phyloP scores from a whole-genome alignment of 106 monocot genomes.

The Apostasia shenzhenica region DNA sequence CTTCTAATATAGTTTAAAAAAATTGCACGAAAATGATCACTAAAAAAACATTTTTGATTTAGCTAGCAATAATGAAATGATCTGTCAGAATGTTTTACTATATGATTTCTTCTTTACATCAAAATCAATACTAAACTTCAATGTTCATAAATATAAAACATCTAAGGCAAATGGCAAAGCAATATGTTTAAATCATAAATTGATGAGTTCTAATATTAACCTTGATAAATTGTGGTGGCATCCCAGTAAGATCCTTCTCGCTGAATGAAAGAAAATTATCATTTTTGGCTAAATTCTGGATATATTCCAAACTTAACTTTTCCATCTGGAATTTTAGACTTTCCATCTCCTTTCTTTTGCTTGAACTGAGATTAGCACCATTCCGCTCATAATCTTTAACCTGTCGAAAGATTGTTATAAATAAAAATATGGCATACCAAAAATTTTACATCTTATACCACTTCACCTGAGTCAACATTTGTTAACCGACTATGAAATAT shows the following conservation, averaged over 20 bases:
- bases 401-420: constrained; percentile 31
- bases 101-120: too few species aligned
- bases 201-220: constrained; percentile 21
- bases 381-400: constrained; percentile 85
- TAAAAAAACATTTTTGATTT: too few species aligned
- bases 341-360: constrained; percentile 76
- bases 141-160: neutral
- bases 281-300: constrained; percentile 61
- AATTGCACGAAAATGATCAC: too few species aligned
- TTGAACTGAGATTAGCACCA: constrained; percentile 63
- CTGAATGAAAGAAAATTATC: constrained; percentile 48
- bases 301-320: constrained; percentile 59
- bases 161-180: too few species aligned
- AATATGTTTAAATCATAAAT: neutral
- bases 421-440: neutral
- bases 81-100: too few species aligned
- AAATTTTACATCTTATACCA: too few species aligned
- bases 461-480: too few species aligned
- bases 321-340: constrained; percentile 63
- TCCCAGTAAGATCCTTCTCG: constrained; percentile 71
- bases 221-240: constrained; percentile 82
- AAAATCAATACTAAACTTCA: neutral
- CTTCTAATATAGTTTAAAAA: too few species aligned
- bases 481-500: too few species aligned
- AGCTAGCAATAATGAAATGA: too few species aligned